A percentile compares a stretch with the other conserved stretches of the same genome.
phyloP scores from a whole-genome alignment of 768 basidiomycete species.

The Russula vinacea region DNA sequence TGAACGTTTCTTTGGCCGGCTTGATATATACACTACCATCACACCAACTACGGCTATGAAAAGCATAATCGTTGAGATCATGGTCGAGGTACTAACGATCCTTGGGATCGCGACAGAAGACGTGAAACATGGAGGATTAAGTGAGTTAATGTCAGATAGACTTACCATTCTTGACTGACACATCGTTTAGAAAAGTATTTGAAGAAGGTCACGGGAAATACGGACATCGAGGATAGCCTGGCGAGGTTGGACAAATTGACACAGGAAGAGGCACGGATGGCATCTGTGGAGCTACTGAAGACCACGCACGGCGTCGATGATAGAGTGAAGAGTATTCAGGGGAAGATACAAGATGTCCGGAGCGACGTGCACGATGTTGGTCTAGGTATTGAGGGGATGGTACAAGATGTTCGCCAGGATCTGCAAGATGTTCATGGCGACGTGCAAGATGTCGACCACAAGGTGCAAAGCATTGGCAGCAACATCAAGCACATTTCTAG shows the following conservation, averaged over 20 bases:
- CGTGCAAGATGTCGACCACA: background rate
- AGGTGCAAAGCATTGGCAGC: too few species aligned
- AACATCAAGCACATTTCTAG: too few species aligned
- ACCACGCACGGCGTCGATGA: background rate
- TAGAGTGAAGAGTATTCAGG: background rate
- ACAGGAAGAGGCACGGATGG: conserved; percentile 3
- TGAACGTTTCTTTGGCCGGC: background rate
- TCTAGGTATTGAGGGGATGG: too few species aligned
- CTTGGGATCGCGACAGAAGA: background rate
- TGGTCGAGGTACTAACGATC: conserved; percentile 2
- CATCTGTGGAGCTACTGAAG: background rate
- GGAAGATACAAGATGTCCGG: background rate
- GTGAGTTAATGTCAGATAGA: background rate
- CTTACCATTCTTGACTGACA: background rate
- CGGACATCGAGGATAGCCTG: background rate
- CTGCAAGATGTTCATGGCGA: background rate
- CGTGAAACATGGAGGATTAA: background rate
- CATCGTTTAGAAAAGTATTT: background rate
- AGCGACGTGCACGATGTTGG: background rate
- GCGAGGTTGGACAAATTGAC: background rate
- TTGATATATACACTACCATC: background rate
- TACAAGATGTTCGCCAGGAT: background rate
- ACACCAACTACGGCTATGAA: background rate
- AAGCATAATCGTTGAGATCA: background rate
- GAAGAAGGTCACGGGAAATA: background rate